These are phyloP conservation scores for Alternaria conjuncta DNA, from an alignment of 2,329 filamentous ascomycete genomes.

Conservation along the genomic window DNA sequence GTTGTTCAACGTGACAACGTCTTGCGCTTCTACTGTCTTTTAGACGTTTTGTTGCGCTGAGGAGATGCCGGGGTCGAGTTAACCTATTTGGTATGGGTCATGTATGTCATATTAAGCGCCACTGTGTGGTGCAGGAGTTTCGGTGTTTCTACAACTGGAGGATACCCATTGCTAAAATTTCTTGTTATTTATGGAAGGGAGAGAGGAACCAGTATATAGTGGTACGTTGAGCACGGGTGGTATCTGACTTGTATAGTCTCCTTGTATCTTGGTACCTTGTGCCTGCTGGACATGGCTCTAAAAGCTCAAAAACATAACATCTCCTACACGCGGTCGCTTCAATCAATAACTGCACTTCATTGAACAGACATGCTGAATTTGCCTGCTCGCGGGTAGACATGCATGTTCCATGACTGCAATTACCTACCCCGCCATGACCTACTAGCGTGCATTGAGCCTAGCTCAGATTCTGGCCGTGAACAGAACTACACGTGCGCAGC, in stretches of 20 bases:
- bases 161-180: conserved; percentile 24
- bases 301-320: conserved; percentile 2
- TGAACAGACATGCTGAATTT: neutral
- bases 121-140: conserved; percentile 19
- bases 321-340: neutral
- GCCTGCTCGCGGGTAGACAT: neutral
- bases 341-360: neutral
- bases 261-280: conserved; percentile 8
- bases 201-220: conserved; percentile 1
- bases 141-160: conserved; percentile 18
- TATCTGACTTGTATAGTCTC: conserved; percentile 17
- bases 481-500: conserved; percentile 7
- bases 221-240: conserved; percentile 9
- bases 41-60: neutral
- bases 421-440: neutral
- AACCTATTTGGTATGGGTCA: conserved; percentile 1
- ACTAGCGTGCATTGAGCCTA: neutral
- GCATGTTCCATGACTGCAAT: neutral
- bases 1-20: conserved; percentile 18
- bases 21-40: neutral
- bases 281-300: conserved; percentile 15
- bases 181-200: neutral
- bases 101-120: conserved; percentile 12
- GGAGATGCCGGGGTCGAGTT: neutral
- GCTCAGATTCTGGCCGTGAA: neutral